Evolutionary conservation across 177 flowering plant genomes (phyloP).

Genomic region (Telopea speciosissima): DNA sequence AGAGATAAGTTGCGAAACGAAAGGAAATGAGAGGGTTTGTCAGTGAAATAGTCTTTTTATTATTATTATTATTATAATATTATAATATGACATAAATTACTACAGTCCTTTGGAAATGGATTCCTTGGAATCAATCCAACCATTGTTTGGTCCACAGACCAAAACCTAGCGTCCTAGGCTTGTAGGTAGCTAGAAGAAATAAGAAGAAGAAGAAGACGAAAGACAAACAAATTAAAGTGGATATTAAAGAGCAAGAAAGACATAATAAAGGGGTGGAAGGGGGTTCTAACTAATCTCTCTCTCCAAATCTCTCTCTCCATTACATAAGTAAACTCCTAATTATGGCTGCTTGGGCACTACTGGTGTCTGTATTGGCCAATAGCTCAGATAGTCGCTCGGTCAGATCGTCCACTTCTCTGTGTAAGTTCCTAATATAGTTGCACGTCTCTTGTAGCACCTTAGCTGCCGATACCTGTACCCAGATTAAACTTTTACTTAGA

Average conservation of each 20-base stretch:
- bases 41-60: too few relatives aligned
- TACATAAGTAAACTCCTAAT: constrained; percentile 63
- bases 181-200: too few relatives aligned
- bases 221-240: too few relatives aligned
- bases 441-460: constrained; percentile 69
- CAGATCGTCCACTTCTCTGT: constrained; percentile 60
- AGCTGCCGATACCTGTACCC: constrained; percentile 49
- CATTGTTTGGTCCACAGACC: constrained; percentile 8
- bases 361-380: constrained; percentile 40
- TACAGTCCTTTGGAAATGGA: background rate
- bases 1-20: constrained; percentile 1
- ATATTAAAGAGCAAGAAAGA: background rate
- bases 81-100: constrained; percentile 10
- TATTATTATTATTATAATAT: too few relatives aligned
- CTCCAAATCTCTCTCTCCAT: too few relatives aligned
- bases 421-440: constrained; percentile 53
- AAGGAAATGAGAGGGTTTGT: too few relatives aligned
- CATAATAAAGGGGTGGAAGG: too few relatives aligned
- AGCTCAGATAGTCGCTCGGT: constrained; percentile 58
- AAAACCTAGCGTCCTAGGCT: too few relatives aligned
- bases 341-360: constrained; percentile 56
- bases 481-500: too few relatives aligned
- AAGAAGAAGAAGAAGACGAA: background rate
- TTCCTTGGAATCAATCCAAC: background rate
- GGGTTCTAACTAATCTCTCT: too few relatives aligned